Conservation (phyloP, 2,329 filamentous ascomycete genomes). For the Teratosphaeria zuluensis region DNA sequence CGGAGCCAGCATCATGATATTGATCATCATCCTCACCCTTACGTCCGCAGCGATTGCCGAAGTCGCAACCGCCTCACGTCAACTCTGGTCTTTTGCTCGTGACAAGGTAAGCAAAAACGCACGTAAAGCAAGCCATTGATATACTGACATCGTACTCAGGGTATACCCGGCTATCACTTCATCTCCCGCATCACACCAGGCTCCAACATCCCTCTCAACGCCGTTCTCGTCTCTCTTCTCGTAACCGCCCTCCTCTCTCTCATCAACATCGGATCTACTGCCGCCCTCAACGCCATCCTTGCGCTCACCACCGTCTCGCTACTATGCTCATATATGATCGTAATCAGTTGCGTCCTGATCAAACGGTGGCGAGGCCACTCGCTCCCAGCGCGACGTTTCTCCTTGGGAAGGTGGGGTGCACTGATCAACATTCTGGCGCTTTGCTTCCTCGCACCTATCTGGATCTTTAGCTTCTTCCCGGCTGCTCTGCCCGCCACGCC, state of each 20-base stretch:
- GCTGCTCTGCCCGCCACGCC: not conserved
- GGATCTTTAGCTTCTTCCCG: not conserved
- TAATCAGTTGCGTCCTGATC: not conserved
- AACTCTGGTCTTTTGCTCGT: not conserved
- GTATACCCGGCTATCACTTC: not conserved
- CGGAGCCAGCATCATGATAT: constrained; percentile 3
- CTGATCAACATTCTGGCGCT: not conserved
- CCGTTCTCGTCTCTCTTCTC: not conserved
- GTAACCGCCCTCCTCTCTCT: not conserved
- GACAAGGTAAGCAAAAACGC: no score
- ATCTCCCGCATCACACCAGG: not conserved
- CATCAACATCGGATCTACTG: not conserved
- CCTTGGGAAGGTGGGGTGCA: not conserved
- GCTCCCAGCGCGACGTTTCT: not conserved
- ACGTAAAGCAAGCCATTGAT: no score
- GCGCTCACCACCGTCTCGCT: not conserved
- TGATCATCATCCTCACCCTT: not conserved
- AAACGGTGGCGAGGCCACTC: not conserved
- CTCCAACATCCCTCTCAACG: not conserved
- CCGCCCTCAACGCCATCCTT: not conserved
- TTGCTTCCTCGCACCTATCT: not conserved
- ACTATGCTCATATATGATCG: not conserved
- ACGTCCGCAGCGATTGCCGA: constrained; percentile 1
- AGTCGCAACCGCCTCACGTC: not conserved
- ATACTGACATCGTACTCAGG: no score